A percentile compares a stretch with the other conserved stretches of the same genome.
These are phyloP conservation scores for Nitzschia inconspicua DNA, from an alignment of 108 stramenopile genomes.

Conservation along the genomic window DNA sequence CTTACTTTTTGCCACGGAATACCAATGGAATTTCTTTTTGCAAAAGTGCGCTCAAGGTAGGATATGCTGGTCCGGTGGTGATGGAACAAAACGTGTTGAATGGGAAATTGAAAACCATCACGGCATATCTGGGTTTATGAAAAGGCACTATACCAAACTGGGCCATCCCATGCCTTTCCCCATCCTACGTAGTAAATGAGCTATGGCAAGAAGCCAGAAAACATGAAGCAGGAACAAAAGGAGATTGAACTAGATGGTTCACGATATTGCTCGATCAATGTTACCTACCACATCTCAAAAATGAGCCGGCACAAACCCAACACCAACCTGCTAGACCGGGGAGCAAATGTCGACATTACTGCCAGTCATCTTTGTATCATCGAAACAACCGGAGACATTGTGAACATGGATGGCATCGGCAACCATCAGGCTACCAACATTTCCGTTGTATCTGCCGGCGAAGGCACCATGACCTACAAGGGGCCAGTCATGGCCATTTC, in stretches of 20 bases:
- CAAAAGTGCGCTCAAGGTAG: conserved; percentile 37
- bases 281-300: no score
- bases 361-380: conserved; percentile 16
- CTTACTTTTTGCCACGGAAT: conserved; percentile 70
- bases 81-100: conserved; percentile 77
- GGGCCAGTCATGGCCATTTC: conserved; percentile 27
- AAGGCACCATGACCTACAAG: neutral
- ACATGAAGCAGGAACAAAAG: no score
- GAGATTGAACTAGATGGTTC: no score
- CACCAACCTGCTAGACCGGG: conserved; percentile 26
- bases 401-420: conserved; percentile 28
- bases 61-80: conserved; percentile 45
- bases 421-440: conserved; percentile 19
- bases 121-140: conserved; percentile 58
- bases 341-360: conserved; percentile 32
- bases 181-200: no score
- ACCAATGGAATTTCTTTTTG: conserved; percentile 55
- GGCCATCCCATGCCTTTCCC: no score
- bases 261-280: no score
- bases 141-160: no score
- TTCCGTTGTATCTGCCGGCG: conserved; percentile 24
- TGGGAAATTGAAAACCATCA: conserved; percentile 80
- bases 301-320: no score
- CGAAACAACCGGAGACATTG: neutral
- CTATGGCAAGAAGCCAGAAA: no score